Conservation (phyloP, 768 basidiomycete species). For the Lactarius sanguifluus region DNA sequence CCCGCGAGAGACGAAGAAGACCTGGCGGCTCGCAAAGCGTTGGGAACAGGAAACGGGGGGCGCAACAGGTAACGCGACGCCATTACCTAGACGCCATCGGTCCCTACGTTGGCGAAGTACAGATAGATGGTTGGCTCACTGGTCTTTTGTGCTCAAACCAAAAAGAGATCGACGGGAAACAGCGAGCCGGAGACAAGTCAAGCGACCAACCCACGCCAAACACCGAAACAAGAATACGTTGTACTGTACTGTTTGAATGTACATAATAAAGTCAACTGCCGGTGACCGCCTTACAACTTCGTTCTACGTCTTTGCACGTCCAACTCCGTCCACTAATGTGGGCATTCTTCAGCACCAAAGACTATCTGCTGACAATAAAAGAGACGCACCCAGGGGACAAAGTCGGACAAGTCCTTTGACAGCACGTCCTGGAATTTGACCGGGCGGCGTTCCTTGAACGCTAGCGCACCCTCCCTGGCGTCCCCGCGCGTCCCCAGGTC, state of each 20-base stretch:
- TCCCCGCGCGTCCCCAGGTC: slow-evolving; percentile 43
- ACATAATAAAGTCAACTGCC: neutral
- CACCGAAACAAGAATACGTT: neutral
- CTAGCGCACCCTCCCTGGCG: slow-evolving; percentile 46
- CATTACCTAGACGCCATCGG: slow-evolving; percentile 18
- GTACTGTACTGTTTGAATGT: neutral
- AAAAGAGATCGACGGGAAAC: neutral
- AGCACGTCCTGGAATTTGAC: slow-evolving; percentile 49
- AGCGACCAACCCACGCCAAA: neutral
- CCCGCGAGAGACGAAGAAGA: slow-evolving; percentile 17
- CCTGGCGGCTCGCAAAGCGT: slow-evolving; percentile 2
- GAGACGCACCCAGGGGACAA: slow-evolving; percentile 53
- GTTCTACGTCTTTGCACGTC: slow-evolving; percentile 17
- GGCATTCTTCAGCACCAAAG: neutral
- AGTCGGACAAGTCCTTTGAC: slow-evolving; percentile 41
- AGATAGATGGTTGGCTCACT: slow-evolving; percentile 20
- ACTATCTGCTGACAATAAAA: neutral
- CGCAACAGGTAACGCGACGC: neutral
- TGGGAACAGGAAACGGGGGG: neutral
- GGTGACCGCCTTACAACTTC: slow-evolving; percentile 11
- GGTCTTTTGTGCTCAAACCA: neutral
- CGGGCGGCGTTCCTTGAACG: slow-evolving; percentile 50
- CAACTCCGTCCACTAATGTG: slow-evolving; percentile 39
- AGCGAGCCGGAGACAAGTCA: neutral
- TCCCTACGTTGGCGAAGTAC: neutral